Evolutionary conservation across 768 basidiomycete species (phyloP).

Genomic region (Podaxis pistillaris): DNA sequence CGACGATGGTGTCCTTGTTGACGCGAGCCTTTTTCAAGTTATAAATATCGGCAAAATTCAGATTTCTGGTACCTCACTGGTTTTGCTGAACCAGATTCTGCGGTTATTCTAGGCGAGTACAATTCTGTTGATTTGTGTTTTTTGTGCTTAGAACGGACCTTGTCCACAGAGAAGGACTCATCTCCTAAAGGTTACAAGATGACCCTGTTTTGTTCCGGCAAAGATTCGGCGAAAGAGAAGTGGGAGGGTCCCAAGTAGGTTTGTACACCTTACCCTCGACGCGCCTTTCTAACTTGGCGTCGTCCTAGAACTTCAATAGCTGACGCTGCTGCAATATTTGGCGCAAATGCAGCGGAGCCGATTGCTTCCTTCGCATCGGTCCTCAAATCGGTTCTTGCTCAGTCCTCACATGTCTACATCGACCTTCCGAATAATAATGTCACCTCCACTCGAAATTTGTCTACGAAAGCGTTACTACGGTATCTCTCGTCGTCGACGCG

Average conservation of each 20-base stretch:
- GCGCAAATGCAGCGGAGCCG: slow-evolving; percentile 70
- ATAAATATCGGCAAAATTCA: slow-evolving; percentile 91
- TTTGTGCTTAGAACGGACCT: slow-evolving; percentile 10
- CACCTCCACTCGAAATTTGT: slow-evolving; percentile 30
- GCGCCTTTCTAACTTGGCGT: not conserved
- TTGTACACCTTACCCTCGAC: not conserved
- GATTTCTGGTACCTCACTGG: slow-evolving; percentile 97
- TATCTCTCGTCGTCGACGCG: slow-evolving; percentile 37
- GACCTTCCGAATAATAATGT: slow-evolving; percentile 51
- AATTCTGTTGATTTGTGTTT: not conserved
- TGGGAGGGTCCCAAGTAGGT: slow-evolving; percentile 86
- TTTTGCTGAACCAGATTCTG: slow-evolving; percentile 91
- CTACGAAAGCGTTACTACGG: slow-evolving; percentile 56
- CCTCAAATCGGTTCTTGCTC: slow-evolving; percentile 53
- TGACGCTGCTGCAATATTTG: slow-evolving; percentile 66
- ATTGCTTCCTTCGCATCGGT: slow-evolving; percentile 55
- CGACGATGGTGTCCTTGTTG: not conserved
- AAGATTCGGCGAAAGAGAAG: slow-evolving; percentile 72
- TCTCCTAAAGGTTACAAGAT: slow-evolving; percentile 78
- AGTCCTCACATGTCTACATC: slow-evolving; percentile 50
- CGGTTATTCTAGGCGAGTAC: slow-evolving; percentile 71
- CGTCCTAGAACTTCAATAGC: slow-evolving; percentile 56
- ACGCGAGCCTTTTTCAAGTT: slow-evolving; percentile 46
- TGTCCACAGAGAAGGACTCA: slow-evolving; percentile 60
- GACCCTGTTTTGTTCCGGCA: slow-evolving; percentile 80